Evolutionary conservation across 345 rosid genomes (phyloP).

Genomic region (Lumnitzera racemosa): DNA sequence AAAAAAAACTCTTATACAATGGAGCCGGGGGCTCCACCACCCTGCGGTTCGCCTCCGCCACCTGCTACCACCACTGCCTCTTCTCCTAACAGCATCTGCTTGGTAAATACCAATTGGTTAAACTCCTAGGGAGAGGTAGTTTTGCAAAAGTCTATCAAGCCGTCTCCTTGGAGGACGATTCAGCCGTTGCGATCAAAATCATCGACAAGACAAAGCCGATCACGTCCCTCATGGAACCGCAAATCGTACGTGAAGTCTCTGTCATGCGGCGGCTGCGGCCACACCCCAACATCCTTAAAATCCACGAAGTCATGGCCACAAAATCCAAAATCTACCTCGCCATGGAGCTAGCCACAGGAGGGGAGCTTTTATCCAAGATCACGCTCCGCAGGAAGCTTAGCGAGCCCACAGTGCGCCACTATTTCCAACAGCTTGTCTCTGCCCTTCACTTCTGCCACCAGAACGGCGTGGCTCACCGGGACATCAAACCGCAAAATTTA

Average conservation of each 20-base stretch:
- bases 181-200: constrained; percentile 30
- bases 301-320: constrained; percentile 44
- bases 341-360: constrained; percentile 40
- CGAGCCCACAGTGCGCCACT: constrained; percentile 24
- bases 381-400: constrained; percentile 23
- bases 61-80: constrained; percentile 10
- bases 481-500: constrained; percentile 37
- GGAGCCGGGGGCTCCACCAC: too few species aligned
- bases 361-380: constrained; percentile 31
- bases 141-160: constrained; percentile 43
- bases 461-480: constrained; percentile 40
- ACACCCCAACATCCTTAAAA: constrained; percentile 35
- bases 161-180: constrained; percentile 17
- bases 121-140: constrained; percentile 39
- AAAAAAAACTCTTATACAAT: too few species aligned
- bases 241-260: constrained; percentile 33
- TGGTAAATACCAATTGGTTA: constrained; percentile 29
- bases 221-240: constrained; percentile 28
- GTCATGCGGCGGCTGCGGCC: constrained; percentile 33
- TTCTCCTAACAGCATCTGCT: constrained; percentile 13
- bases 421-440: constrained; percentile 36
- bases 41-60: not conserved
- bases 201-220: constrained; percentile 30
- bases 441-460: constrained; percentile 40
- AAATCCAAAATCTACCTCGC: constrained; percentile 34